Percentiles rank a stretch among this genome's conserved stretches.
Evolutionary conservation across 139 green algal species (phyloP).

Genomic region (Tetradesmus lagerheimii): DNA sequence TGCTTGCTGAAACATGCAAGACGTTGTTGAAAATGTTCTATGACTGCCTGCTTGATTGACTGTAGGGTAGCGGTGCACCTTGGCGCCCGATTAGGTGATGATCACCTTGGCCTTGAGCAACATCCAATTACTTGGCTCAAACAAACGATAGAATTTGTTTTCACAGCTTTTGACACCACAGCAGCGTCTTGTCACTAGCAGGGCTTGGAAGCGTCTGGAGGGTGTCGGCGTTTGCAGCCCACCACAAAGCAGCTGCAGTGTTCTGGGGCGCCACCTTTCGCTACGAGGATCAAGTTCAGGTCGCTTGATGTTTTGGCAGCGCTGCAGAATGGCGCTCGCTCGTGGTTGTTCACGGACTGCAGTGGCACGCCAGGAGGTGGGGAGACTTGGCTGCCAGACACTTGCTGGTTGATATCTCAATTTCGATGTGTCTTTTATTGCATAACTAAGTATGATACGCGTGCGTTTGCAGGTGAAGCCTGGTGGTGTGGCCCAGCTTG

Average conservation of each 20-base stretch:
- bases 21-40: background rate
- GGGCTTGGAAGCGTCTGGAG: background rate
- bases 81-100: background rate
- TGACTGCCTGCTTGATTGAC: background rate
- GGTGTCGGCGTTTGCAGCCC: background rate
- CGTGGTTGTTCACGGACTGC: background rate
- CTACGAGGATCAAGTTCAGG: background rate
- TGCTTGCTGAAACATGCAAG: background rate
- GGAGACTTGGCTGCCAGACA: background rate
- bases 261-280: background rate
- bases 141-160: background rate
- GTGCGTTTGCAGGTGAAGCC: background rate
- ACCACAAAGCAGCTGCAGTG: background rate
- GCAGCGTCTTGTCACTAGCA: background rate
- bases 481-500: conserved; percentile 7
- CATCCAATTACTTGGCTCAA: background rate
- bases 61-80: background rate
- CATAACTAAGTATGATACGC: background rate
- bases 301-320: conserved; percentile 5
- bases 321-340: background rate
- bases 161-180: background rate
- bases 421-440: background rate
- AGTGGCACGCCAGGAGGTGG: background rate
- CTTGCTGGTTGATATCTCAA: background rate
- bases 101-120: background rate